Evolutionary conservation across 2,329 filamentous ascomycete species (phyloP).

Genomic region (Pezicula neosporulosa): DNA sequence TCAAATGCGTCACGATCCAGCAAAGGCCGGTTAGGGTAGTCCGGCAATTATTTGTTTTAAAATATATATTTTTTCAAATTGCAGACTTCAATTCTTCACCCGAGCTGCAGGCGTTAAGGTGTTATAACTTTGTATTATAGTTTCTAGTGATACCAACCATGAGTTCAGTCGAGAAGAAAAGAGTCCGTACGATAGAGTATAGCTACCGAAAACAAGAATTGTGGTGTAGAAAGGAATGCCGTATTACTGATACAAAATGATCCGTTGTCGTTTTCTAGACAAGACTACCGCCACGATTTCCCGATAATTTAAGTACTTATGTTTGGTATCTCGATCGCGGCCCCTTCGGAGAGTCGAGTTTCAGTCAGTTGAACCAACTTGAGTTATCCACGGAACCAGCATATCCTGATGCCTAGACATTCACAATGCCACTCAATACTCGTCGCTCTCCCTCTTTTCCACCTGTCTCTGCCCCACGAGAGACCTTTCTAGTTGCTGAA

Average conservation of each 20-base stretch:
- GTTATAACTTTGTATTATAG: neutral
- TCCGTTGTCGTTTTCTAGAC: too few relatives aligned
- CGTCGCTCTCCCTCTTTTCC: constrained; percentile 14
- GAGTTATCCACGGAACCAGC: constrained; percentile 2
- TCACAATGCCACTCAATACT: constrained; percentile 20
- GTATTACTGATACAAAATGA: too few relatives aligned
- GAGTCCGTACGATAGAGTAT: too few relatives aligned
- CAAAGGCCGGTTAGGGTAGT: neutral
- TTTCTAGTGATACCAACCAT: neutral
- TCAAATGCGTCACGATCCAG: constrained; percentile 10
- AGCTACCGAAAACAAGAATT: too few relatives aligned
- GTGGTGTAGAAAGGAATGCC: too few relatives aligned
- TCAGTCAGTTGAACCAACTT: too few relatives aligned
- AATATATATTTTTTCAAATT: neutral
- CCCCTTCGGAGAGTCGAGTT: too few relatives aligned
- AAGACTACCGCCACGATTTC: too few relatives aligned
- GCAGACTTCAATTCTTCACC: neutral
- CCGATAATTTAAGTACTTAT: too few relatives aligned
- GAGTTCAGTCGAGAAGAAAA: too few relatives aligned
- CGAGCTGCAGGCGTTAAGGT: neutral
- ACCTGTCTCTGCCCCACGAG: constrained; percentile 13
- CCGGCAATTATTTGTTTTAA: neutral
- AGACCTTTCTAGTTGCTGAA: constrained; percentile 20
- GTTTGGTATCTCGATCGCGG: too few relatives aligned
- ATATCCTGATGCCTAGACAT: constrained; percentile 8